These are phyloP conservation scores for Daldinia bambusicola DNA, from an alignment of 495 filamentous ascomycete species.

Conservation along the genomic window DNA sequence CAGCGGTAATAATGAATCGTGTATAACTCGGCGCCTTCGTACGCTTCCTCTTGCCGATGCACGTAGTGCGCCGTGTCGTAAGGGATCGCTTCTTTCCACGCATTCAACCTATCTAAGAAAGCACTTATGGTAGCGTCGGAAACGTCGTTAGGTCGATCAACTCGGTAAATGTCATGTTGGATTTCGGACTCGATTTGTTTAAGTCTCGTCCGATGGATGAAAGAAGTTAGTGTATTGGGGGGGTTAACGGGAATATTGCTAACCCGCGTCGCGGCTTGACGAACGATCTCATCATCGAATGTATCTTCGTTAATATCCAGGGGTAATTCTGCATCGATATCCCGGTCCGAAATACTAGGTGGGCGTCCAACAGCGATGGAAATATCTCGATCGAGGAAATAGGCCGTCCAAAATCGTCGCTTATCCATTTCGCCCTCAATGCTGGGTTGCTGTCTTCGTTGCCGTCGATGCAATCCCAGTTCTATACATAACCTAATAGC, in stretches of 20 bases:
- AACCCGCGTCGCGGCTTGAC: slow-evolving; percentile 39
- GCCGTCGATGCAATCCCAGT: slow-evolving; percentile 64
- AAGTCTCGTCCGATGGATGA: slow-evolving; percentile 62
- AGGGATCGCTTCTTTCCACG: slow-evolving; percentile 50
- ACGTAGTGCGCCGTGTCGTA: slow-evolving; percentile 46
- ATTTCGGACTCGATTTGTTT: slow-evolving; percentile 66
- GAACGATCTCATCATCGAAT: slow-evolving; percentile 55
- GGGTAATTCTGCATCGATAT: slow-evolving; percentile 64
- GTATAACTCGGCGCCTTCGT: slow-evolving; percentile 62
- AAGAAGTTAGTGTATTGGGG: slow-evolving; percentile 59
- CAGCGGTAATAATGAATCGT: slow-evolving; percentile 64
- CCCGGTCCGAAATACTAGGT: slow-evolving; percentile 63
- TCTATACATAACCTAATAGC: slow-evolving; percentile 65
- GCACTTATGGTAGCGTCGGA: slow-evolving; percentile 41
- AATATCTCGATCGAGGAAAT: slow-evolving; percentile 63
- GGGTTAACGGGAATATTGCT: slow-evolving; percentile 48
- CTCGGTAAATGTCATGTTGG: slow-evolving; percentile 65
- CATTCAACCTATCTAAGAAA: slow-evolving; percentile 45
- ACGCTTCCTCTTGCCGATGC: slow-evolving; percentile 59
- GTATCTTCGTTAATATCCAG: slow-evolving; percentile 59
- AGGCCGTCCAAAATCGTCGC: slow-evolving; percentile 65
- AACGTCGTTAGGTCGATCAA: slow-evolving; percentile 54
- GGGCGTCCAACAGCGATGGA: slow-evolving; percentile 65
- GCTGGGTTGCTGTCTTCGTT: slow-evolving; percentile 56
- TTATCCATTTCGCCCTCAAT: slow-evolving; percentile 62